Evolutionary conservation across 768 basidiomycete species (phyloP), one percentile per base, ranked within the genome.

Genomic region (Amanita inopinata): DNA sequence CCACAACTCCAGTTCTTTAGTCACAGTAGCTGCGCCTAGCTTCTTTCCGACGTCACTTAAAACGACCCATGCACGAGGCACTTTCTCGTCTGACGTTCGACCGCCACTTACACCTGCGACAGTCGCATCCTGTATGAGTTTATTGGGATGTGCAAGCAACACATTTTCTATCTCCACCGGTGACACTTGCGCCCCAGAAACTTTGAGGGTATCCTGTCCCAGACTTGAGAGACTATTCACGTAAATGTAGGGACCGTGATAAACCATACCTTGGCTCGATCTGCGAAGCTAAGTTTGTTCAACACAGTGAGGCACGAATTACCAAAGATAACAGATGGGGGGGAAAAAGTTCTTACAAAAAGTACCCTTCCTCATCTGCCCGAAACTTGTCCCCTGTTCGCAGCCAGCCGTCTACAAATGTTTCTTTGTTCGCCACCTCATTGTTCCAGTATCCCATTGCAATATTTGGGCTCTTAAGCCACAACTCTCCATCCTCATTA

Each of bases 41-140:
- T 60, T 63, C 52, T 67, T 70, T 5, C 87, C 86, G 1, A 55
- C 53, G 0, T 61, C 48, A 43, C 76, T 81, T 5, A 88, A 60
- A 0, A 87, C 81, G 32, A 89, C 53, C 86, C 86, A 89, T 1
- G 87, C 87, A 1, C 78, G 73, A 0, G 86, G 85, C 1, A 81
- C 67, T 51, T 76, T 78, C 61, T 88, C 86, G 52, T 86, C 83
- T 0, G 67, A 64, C 0, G 79, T 79, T 2, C 80, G 77, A 0
- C 78, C 81, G 9, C 83, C 83, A 14, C 66, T 71, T 1, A 90
- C 82, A 10, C 86, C 86, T 0, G 80, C 83, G 12, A 89, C 86
- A 1, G 71, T 67, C 10, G 66, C 81, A 48, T 89, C 87, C 6
- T 55, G 59, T 46, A 88, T 71, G 35, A 86, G 66, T 12, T 62